Base-by-base conservation (phyloP, 208 protist genomes). In the Trypanosoma boissoni region DNA sequence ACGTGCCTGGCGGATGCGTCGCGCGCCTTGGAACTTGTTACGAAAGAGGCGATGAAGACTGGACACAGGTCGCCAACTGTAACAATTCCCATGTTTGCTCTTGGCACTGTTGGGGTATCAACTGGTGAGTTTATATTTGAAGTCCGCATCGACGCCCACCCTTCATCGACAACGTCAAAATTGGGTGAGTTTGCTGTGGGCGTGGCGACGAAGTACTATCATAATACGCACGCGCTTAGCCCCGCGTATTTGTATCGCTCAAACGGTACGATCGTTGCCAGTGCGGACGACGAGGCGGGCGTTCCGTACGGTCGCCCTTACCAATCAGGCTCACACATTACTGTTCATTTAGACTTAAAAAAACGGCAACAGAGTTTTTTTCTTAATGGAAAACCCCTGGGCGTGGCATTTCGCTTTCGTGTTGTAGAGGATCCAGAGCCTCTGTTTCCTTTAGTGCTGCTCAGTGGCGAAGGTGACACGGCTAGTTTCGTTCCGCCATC, bases 391-490 rank as follows among this genome's bases (percentile, higher is more conserved):
- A 41, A 51, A 23, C 36, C 57, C 20, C 59, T 76, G 45, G 85
- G 85, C 3, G 64, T 74, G 8, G 85, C 85, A 2, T 92, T 88
- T 53, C 58, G 53, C 26, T 86, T 92, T 51, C 37, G 29, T n/a
- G 55, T 55, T 20, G 51, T 73, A 12, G 64, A 49, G 0, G 65
- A 79, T 36, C 76, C 78, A 0, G 74, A 74, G 34, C 73, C 78
- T 12, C 60, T 92, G 1, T 86, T 78, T 27, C 85, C 85, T 1
- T 27, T 88, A 2, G 81, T 85, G 2, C 56, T 85, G 1, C 73
- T 92, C 26, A 43, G 54, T 2, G 44, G 58, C 0, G 81, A 86
- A 34, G 65, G 70, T 29, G 70, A 85, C 48, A 62, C 23, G 2
- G 84, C 75, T 9, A 79, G 68, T 32, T 62, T 84, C 41, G 71